Evolutionary conservation across 352 stramenopile species (phyloP).

Genomic region (Peronospora destructor): DNA sequence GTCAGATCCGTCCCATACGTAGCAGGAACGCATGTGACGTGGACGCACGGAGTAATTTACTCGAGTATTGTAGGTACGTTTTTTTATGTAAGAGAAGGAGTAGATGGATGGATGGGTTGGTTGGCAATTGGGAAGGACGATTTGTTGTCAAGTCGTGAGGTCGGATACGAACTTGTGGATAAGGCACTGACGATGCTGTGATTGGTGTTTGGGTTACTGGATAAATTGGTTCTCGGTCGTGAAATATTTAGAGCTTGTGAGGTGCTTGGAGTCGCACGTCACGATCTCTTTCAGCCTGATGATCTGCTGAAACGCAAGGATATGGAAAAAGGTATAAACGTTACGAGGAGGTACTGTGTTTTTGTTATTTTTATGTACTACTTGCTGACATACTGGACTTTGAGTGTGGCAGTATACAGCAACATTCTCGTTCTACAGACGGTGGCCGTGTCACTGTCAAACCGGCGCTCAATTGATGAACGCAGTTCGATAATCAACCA

Average conservation of each 20-base stretch:
- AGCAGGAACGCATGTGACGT: constrained; percentile 11
- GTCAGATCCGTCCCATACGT: constrained; percentile 32
- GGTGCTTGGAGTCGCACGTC: constrained; percentile 44
- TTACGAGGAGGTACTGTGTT: not conserved
- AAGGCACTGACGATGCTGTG: constrained; percentile 8
- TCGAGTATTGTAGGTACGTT: constrained; percentile 60
- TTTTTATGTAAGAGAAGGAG: too few relatives aligned
- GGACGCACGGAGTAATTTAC: constrained; percentile 38
- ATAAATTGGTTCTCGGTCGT: too few relatives aligned
- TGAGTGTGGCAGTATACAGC: constrained; percentile 50
- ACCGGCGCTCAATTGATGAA: constrained; percentile 72
- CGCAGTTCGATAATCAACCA: constrained; percentile 50
- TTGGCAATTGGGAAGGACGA: not conserved
- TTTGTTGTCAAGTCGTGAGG: constrained; percentile 8
- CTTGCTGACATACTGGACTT: constrained; percentile 5
- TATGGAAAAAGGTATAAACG: constrained; percentile 55
- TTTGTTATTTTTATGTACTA: not conserved
- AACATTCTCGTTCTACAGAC: constrained; percentile 73
- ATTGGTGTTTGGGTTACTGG: not conserved
- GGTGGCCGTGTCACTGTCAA: constrained; percentile 65
- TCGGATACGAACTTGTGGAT: too few relatives aligned
- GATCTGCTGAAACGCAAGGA: constrained; percentile 54
- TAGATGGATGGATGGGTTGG: too few relatives aligned
- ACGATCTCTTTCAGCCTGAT: constrained; percentile 66
- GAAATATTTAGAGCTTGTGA: constrained; percentile 45